Evolutionary conservation across 768 basidiomycete genomes (phyloP).

Genomic region (Tricholoma hemisulphureum): DNA sequence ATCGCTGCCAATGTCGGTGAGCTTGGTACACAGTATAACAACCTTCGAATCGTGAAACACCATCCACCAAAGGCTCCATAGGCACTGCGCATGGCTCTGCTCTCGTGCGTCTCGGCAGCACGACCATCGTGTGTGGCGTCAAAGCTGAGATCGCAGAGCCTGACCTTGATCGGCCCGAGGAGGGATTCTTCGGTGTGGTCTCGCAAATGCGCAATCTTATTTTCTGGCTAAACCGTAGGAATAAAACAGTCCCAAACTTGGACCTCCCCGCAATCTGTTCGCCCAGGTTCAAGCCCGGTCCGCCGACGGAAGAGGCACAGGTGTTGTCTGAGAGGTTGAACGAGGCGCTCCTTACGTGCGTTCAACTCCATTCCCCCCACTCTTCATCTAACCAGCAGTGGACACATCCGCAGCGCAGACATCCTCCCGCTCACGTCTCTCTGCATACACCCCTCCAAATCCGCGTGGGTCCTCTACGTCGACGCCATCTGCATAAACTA

Average conservation of each 20-base stretch:
- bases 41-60: neutral
- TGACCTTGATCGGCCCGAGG: conserved; percentile 66
- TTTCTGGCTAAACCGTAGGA: neutral
- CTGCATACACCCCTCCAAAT: conserved; percentile 76
- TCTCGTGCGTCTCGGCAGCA: conserved; percentile 85
- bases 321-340: conserved; percentile 82
- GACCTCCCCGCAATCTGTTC: conserved; percentile 94
- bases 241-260: conserved; percentile 78
- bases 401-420: conserved; percentile 50
- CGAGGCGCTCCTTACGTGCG: conserved; percentile 72
- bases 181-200: conserved; percentile 79
- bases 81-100: conserved; percentile 93
- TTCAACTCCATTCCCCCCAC: conserved; percentile 11
- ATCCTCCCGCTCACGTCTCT: conserved; percentile 65
- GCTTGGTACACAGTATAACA: conserved; percentile 20
- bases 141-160: conserved; percentile 96
- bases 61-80: conserved; percentile 67
- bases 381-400: conserved; percentile 5
- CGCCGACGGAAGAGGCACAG: conserved; percentile 93
- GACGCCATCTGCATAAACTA: conserved; percentile 97
- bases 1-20: conserved; percentile 77
- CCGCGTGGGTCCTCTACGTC: conserved; percentile 92
- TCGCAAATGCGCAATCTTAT: neutral
- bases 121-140: conserved; percentile 94
- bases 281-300: conserved; percentile 91